Evolutionary conservation across 495 filamentous ascomycete genomes (phyloP), one percentile per base, ranked within the genome.

Genomic region (Tuber aestivum): DNA sequence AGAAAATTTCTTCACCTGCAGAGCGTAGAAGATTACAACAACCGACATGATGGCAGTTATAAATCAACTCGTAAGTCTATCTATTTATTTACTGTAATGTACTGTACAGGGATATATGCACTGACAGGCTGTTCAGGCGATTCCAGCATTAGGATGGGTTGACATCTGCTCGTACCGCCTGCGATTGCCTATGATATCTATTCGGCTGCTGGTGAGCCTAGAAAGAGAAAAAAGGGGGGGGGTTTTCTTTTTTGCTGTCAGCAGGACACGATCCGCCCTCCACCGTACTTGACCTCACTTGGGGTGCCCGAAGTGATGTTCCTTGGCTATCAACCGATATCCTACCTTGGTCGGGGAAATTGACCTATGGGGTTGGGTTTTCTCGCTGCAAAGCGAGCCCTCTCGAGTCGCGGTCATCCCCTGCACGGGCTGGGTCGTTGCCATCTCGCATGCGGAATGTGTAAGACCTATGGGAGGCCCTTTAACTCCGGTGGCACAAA

Each of bases 231-330:
- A n/a, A n/a, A n/a, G n/a, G n/a, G n/a, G n/a, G n/a, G n/a, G n/a
- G 41, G 27, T 5, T 72, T 71, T 27, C 38, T 44, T 69, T 71
- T 77, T 16, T 65, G 56, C 56, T 65, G 32, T 65, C 27, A 65
- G 56, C 56, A 35, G 56, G 56, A 16, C 56, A 65, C 56, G 56
- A 65, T 65, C 27, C 35, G 4, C 12, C 56, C 56, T 32, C 56
- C 32, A 35, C 27, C 27, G 16, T 65, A 18, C 56, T 32, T 32
- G 14, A 32, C 56, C 10, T 65, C 56, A 65, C 56, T 65, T 65
- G 56, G 56, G n/a, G 69, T n/a, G 69, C 61, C 72, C 32, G 72
- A 72, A 69, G 75, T 79, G 75, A 48, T 44, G 50, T 79, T 79
- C 68, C 71, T 75, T 42, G 72, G 69, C 74, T 75, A 79, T 75